These are phyloP conservation scores for Torrubiellomyces zombiae DNA, from an alignment of 2,329 filamentous ascomycete genomes.

Conservation along the genomic window DNA sequence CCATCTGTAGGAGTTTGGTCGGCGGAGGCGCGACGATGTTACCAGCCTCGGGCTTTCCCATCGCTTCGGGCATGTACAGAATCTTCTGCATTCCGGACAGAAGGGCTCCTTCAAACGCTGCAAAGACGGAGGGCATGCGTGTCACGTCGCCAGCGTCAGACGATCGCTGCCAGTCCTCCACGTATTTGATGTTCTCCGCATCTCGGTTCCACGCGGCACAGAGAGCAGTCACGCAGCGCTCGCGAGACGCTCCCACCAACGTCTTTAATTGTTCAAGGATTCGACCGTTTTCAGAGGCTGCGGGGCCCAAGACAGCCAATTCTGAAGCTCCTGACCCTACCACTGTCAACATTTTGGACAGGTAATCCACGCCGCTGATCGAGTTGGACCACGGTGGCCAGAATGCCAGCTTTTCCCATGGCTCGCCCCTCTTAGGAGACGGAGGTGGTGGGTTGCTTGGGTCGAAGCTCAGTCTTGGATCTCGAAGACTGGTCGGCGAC, in stretches of 20 bases:
- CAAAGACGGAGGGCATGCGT: constrained; percentile 74
- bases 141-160: constrained; percentile 74
- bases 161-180: constrained; percentile 87
- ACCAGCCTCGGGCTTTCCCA: constrained; percentile 52
- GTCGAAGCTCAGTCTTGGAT: constrained; percentile 68
- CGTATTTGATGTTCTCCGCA: constrained; percentile 75
- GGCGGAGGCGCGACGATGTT: constrained; percentile 76
- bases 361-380: constrained; percentile 77
- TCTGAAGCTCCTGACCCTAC: constrained; percentile 80
- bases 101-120: constrained; percentile 69
- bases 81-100: constrained; percentile 87
- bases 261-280: constrained; percentile 56
- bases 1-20: constrained; percentile 75
- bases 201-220: constrained; percentile 89
- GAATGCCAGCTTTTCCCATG: constrained; percentile 89
- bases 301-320: constrained; percentile 57
- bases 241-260: constrained; percentile 63
- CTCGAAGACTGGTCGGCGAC: constrained; percentile 42
- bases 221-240: constrained; percentile 70
- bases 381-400: constrained; percentile 92
- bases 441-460: constrained; percentile 58
- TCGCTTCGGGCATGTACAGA: constrained; percentile 77
- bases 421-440: constrained; percentile 62
- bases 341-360: constrained; percentile 64
- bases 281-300: constrained; percentile 36